A percentile compares a stretch with the other conserved stretches of the same genome.
These are phyloP conservation scores for Calocera viscosa DNA, from an alignment of 768 basidiomycete genomes.

Conservation along the genomic window DNA sequence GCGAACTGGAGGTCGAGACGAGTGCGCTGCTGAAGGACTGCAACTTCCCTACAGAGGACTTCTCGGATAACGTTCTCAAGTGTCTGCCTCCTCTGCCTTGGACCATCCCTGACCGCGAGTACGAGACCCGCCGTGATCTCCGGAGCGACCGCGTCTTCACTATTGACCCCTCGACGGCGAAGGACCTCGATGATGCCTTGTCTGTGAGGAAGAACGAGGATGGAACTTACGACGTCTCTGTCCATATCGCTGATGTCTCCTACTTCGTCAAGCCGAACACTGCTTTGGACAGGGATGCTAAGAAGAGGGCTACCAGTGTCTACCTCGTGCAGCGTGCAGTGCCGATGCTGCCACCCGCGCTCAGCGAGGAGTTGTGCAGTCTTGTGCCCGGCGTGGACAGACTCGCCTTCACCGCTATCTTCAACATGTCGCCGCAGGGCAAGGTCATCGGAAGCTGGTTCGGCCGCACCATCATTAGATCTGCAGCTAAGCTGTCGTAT, in stretches of 20 bases:
- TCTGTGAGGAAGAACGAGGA: slow-evolving; percentile 83
- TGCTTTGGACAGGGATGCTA: slow-evolving; percentile 93
- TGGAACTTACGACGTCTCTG: slow-evolving; percentile 81
- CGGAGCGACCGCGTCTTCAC: slow-evolving; percentile 79
- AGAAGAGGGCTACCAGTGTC: slow-evolving; percentile 92
- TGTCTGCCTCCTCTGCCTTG: slow-evolving; percentile 93
- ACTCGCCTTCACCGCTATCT: slow-evolving; percentile 78
- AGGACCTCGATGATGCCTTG: slow-evolving; percentile 89
- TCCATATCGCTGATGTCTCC: slow-evolving; percentile 95
- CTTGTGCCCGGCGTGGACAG: slow-evolving; percentile 78
- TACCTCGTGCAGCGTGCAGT: slow-evolving; percentile 93
- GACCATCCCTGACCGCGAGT: slow-evolving; percentile 81
- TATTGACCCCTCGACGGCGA: slow-evolving; percentile 80
- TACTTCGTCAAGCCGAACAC: slow-evolving; percentile 92
- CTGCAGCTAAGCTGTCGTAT: slow-evolving; percentile 77
- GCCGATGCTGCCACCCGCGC: slow-evolving; percentile 90
- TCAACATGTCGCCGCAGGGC: slow-evolving; percentile 73
- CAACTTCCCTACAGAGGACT: slow-evolving; percentile 97
- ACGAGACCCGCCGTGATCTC: slow-evolving; percentile 78
- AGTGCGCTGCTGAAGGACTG: slow-evolving; percentile 95
- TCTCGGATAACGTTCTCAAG: slow-evolving; percentile 86
- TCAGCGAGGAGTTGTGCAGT: slow-evolving; percentile 89
- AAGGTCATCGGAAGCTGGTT: slow-evolving; percentile 82
- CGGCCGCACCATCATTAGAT: slow-evolving; percentile 85
- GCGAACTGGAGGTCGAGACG: slow-evolving; percentile 97